Evolutionary conservation across 805 yeast species (phyloP).

Genomic region (Saturnispora ahearnii): DNA sequence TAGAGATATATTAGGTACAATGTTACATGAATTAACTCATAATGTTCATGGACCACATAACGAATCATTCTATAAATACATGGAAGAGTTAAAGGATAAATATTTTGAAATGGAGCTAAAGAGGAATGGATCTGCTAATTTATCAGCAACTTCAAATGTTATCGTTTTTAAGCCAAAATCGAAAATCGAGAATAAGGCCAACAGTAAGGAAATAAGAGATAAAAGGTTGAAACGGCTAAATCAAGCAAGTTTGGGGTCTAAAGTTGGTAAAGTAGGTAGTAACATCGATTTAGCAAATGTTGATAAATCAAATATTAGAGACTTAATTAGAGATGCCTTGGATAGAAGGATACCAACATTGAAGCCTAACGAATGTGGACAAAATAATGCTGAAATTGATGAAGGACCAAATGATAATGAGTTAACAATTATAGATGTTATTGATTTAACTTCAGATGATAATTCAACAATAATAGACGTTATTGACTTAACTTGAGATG

Average conservation of each 20-base stretch:
- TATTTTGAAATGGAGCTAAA: conserved; percentile 35
- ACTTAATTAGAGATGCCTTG: conserved; percentile 50
- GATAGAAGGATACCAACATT: conserved; percentile 48
- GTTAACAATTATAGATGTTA: conserved; percentile 29
- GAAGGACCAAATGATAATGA: conserved; percentile 39
- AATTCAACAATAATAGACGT: neutral
- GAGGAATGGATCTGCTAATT: conserved; percentile 1
- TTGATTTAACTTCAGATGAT: conserved; percentile 14
- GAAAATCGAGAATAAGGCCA: conserved; percentile 35
- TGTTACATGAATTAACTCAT: conserved; percentile 85
- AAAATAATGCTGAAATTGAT: conserved; percentile 14
- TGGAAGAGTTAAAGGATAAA: conserved; percentile 53
- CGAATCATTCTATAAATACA: conserved; percentile 49
- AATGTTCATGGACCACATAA: conserved; percentile 78
- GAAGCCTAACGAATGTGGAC: conserved; percentile 35
- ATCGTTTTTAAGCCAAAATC: conserved; percentile 21
- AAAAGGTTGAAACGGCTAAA: conserved; percentile 35
- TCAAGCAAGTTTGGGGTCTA: conserved; percentile 34
- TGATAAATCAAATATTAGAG: conserved; percentile 22
- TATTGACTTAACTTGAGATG: neutral
- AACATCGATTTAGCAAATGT: conserved; percentile 2
- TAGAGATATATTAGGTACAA: conserved; percentile 64
- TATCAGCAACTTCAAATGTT: conserved; percentile 2
- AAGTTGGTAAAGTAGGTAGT: conserved; percentile 29
- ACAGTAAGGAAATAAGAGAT: conserved; percentile 20